phyloP scores from a whole-genome alignment of 371 early-diverging fungal species.

The Funneliformis caledonium region DNA sequence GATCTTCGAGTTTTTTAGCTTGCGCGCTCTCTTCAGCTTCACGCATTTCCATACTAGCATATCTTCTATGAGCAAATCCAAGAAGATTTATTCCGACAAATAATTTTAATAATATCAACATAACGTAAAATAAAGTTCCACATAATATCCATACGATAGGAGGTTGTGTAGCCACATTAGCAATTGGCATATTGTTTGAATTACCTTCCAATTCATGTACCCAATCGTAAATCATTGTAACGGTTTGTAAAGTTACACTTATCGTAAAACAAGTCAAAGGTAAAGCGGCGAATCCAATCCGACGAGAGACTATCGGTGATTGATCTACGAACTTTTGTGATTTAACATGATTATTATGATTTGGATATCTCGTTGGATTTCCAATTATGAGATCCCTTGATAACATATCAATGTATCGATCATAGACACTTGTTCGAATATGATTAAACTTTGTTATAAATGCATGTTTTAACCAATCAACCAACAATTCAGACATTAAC shows the following conservation, averaged over 20 bases:
- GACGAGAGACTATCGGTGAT: conserved; percentile 85
- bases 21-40: conserved; percentile 55
- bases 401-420: conserved; percentile 82
- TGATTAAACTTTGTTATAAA: conserved; percentile 97
- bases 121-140: background rate
- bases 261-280: conserved; percentile 84
- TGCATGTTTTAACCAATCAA: conserved; percentile 98
- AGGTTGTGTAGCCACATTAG: conserved; percentile 14
- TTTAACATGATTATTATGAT: background rate
- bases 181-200: background rate
- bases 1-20: conserved; percentile 50
- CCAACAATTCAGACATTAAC: conserved; percentile 85
- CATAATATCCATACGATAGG: background rate
- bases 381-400: conserved; percentile 85
- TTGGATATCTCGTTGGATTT: conserved; percentile 51
- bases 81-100: conserved; percentile 75
- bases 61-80: conserved; percentile 69
- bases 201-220: conserved; percentile 32
- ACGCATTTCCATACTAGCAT: conserved; percentile 63
- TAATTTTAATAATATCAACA: conserved; percentile 58
- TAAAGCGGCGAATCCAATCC: conserved; percentile 90
- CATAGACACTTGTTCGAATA: conserved; percentile 87
- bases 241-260: conserved; percentile 73
- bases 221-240: conserved; percentile 66
- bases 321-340: conserved; percentile 71